A percentile compares a stretch with the other conserved stretches of the same genome.
Conservation (phyloP, 768 basidiomycete species). For the Pleurotus cornucopiae region DNA sequence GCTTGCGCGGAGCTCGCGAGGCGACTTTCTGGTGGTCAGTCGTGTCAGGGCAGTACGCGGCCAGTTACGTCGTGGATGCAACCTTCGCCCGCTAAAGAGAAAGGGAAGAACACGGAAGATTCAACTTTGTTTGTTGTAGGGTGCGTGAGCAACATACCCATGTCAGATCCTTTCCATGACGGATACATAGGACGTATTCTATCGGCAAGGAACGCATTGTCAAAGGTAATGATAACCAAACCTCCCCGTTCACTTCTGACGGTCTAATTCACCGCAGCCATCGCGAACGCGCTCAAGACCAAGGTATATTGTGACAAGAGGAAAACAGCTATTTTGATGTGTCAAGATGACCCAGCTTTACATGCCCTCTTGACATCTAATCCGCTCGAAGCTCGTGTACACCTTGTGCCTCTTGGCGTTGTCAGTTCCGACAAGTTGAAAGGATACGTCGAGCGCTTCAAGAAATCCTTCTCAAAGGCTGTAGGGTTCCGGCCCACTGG, state of each 20-base stretch:
- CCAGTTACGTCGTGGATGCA: background rate
- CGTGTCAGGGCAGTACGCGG: slow-evolving; percentile 6
- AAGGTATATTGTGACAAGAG: slow-evolving; percentile 88
- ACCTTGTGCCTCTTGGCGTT: slow-evolving; percentile 75
- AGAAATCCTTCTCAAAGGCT: slow-evolving; percentile 63
- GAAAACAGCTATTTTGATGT: slow-evolving; percentile 79
- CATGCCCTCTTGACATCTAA: slow-evolving; percentile 73
- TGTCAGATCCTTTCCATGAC: background rate
- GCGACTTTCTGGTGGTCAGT: slow-evolving; percentile 44
- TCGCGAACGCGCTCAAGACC: slow-evolving; percentile 75
- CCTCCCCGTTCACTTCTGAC: background rate
- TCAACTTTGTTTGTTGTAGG: slow-evolving; percentile 66
- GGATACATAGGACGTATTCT: slow-evolving; percentile 73
- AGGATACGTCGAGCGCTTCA: slow-evolving; percentile 70
- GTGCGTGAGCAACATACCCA: slow-evolving; percentile 31
- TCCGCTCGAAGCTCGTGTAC: slow-evolving; percentile 74
- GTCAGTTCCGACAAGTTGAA: slow-evolving; percentile 77
- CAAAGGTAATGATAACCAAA: slow-evolving; percentile 55
- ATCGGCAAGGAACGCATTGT: slow-evolving; percentile 98
- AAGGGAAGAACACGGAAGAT: slow-evolving; percentile 25
- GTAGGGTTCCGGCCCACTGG: slow-evolving; percentile 93
- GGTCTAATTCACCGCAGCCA: slow-evolving; percentile 41
- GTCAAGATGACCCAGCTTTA: slow-evolving; percentile 81
- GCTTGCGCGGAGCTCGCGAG: slow-evolving; percentile 86
- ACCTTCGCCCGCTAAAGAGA: background rate